phyloP scores from a whole-genome alignment of 495 filamentous ascomycete genomes.

The Xylaria cubensis region DNA sequence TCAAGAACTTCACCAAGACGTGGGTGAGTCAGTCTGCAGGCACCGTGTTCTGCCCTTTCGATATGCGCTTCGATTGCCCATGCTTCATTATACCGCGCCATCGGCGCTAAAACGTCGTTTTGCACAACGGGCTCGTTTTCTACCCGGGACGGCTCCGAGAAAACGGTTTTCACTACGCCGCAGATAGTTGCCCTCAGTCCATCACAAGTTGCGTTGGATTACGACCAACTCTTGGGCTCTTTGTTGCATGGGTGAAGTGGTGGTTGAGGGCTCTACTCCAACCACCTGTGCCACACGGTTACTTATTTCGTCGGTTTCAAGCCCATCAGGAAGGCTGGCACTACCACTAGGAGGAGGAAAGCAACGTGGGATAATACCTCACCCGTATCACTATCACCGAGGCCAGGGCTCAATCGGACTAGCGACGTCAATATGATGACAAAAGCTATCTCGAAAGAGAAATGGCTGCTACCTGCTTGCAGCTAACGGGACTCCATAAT shows the following conservation, averaged over 20 bases:
- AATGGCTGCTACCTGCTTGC: constrained; percentile 1
- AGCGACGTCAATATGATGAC: constrained; percentile 22
- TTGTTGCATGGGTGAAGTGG: constrained; percentile 19
- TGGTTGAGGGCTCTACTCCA: neutral
- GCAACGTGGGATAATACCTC: constrained; percentile 20
- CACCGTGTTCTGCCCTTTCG: constrained; percentile 17
- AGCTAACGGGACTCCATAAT: constrained; percentile 24
- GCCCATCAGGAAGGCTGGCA: neutral
- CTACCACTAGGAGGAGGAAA: neutral
- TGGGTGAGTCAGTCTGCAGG: constrained; percentile 58
- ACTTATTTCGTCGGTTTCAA: constrained; percentile 10
- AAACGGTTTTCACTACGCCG: neutral
- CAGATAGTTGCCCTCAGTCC: neutral
- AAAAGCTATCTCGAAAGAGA: constrained; percentile 18
- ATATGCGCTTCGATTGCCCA: constrained; percentile 10
- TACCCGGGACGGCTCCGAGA: neutral
- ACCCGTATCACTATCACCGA: constrained; percentile 17
- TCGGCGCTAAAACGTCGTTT: constrained; percentile 12
- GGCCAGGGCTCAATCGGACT: neutral
- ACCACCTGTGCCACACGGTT: constrained; percentile 21
- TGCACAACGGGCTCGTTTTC: constrained; percentile 18
- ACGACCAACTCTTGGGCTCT: neutral
- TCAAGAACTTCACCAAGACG: constrained; percentile 66
- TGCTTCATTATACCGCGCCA: constrained; percentile 4
- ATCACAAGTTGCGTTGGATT: neutral